A percentile compares a stretch with the other conserved stretches of the same genome.
These are phyloP conservation scores for Debaryomyces maramus DNA, from an alignment of 805 yeast genomes.

Conservation along the genomic window DNA sequence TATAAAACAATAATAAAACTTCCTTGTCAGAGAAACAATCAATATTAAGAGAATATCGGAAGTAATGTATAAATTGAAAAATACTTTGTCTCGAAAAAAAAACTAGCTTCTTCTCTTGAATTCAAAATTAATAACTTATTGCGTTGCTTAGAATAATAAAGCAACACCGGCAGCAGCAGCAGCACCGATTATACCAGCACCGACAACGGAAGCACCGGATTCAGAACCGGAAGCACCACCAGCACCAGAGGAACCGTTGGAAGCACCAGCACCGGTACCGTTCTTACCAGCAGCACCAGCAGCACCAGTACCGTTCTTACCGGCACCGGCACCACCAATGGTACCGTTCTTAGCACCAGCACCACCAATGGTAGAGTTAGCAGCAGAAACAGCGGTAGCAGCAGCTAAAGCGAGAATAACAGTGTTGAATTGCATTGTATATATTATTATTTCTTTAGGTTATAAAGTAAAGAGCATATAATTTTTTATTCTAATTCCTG, in stretches of 20 bases:
- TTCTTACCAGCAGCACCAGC: slow-evolving; percentile 39
- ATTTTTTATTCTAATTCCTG: background rate
- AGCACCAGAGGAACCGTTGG: slow-evolving; percentile 35
- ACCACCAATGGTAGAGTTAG: slow-evolving; percentile 21
- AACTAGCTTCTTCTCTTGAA: background rate
- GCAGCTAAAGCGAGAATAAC: slow-evolving; percentile 40
- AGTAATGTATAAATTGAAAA: too few relatives aligned
- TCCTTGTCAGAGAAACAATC: too few relatives aligned
- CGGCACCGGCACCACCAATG: slow-evolving; percentile 33
- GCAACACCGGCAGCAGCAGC: slow-evolving; percentile 36
- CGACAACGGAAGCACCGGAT: slow-evolving; percentile 24
- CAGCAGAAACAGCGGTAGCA: slow-evolving; percentile 37
- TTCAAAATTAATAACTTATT: background rate
- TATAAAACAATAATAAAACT: too few relatives aligned
- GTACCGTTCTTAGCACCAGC: slow-evolving; percentile 25
- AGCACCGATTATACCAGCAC: slow-evolving; percentile 33
- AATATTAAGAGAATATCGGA: too few relatives aligned
- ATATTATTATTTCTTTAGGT: slow-evolving; percentile 3
- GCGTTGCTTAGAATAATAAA: slow-evolving; percentile 33
- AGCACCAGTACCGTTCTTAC: slow-evolving; percentile 33
- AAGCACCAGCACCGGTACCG: slow-evolving; percentile 37
- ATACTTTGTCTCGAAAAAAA: background rate
- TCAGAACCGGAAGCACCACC: slow-evolving; percentile 28
- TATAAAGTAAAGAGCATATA: slow-evolving; percentile 1
- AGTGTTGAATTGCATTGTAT: slow-evolving; percentile 40